Evolutionary conservation across 192 early-diverging fungal genomes (phyloP), one percentile per base, ranked within the genome.

Genomic region (Podila verticillata): DNA sequence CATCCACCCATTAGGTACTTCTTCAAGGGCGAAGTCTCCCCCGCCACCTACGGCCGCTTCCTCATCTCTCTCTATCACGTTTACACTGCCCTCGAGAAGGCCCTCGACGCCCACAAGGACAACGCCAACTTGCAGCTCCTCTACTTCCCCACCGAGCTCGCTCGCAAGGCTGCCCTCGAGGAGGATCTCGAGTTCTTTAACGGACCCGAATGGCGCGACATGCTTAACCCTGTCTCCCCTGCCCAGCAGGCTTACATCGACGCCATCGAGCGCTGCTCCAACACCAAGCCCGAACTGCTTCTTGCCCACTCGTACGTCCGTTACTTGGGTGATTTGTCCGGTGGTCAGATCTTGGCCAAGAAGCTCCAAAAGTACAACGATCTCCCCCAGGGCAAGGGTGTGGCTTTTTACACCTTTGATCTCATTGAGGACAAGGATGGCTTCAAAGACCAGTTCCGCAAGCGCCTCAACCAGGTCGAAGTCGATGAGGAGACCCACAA

Each of bases 361-460:
- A 61, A 83, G 13, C 69, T 90, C 20, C 77, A 83, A 57, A 89
- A 87, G 36, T 62, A 65, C 48, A 78, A 85, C 20, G 58, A 83
- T 20, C 36, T 69, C 8, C 66, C 84, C 28, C 63, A 82, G 13
- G 81, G 82, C 57, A 64, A 72, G 36, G 84, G 88, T 28, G 56
- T 86, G 7, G 48, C 73, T 6, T 89, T 90, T 54, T 90, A 88
- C 54, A 57, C 73, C 17, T 90, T 90, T 57, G 67, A 70, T 3
- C 49, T 72, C 47, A 75, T 89, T 30, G 86, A 82, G 26, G 82
- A 87, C 31, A 59, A 65, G 9, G 68, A 68, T 13, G 66, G 67
- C n/a, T 89, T 89, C 74, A 89, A 90, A 64, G 74, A 82, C n/a
- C 62, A 82, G 72, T 90, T 81, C 58, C 80, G 88, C 32, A 78